Evolutionary conservation across 106 monocot genomes (phyloP), one percentile per base, ranked within the genome.

Genomic region (Apostasia ramifera): DNA sequence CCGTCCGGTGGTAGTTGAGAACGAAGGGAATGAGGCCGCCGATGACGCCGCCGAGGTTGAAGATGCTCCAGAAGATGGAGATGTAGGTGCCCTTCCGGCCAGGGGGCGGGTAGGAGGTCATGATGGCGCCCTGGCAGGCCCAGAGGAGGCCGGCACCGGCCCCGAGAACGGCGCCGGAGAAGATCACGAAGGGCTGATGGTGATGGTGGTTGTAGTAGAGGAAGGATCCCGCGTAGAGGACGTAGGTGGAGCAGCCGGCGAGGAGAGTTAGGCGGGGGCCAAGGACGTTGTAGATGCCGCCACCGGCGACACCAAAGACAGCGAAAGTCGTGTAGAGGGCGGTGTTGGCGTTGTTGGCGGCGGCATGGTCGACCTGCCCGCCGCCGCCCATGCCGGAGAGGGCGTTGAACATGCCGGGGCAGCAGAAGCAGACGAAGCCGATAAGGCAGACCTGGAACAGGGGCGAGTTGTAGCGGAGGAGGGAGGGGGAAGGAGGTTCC

Each of bases 321-420:
- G 92, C 69, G 83, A 92, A 98, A 48, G 87, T 74, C 66, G 92
- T 76, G 90, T 98, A 98, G 46, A 92, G 89, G 38, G 97, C 92
- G 37, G 97, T 98, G 83, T 92, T 92, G 77, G 97, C 97, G 83
- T 92, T 87, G 87, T 92, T 81, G 66, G 83, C 92, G 61, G 84
- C 92, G 54, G 63, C 66, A 69, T 64, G 79, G 52, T 86, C 82
- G 3, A 82, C 69, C 57, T 86, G 86, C 2, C 81, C 86, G 14
- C 72, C 82, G 11, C 86, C 86, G 5, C 93, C 97, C 84, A 98
- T 86, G 75, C 97, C 97, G 79, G 92, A 90, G 8, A 98, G 89
- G 66, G 92, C 97, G 77, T 98, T 98, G 89, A 98, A 98, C 97
- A 98, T 98, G 5, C 92, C 97, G 3, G 97, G 92, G 73, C 97